phyloP scores from a whole-genome alignment of 164 flowering plant species.

The Magnolia changhungtana region DNA sequence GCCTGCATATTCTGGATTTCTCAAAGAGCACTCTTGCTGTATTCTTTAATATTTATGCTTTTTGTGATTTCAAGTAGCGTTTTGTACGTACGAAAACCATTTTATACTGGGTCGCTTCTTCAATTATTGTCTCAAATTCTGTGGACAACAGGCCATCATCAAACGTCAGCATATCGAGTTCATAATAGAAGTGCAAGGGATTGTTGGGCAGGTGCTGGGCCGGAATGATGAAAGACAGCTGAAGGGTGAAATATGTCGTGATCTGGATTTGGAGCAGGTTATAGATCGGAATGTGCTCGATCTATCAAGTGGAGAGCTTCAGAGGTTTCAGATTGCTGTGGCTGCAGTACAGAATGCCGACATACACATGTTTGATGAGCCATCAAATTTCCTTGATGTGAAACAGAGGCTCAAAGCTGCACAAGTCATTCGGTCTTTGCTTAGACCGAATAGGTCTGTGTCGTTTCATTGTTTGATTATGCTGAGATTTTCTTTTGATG shows the following conservation, averaged over 20 bases:
- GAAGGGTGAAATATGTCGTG: slow-evolving; percentile 67
- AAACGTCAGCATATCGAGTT: slow-evolving; percentile 98
- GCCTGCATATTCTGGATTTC: too few species aligned
- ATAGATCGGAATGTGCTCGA: slow-evolving; percentile 92
- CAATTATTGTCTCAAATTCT: neutral
- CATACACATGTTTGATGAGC: slow-evolving; percentile 98
- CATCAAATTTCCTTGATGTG: slow-evolving; percentile 98
- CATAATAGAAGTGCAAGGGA: slow-evolving; percentile 92
- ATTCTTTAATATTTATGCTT: too few species aligned
- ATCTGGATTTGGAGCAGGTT: slow-evolving; percentile 88
- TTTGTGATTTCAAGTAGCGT: too few species aligned
- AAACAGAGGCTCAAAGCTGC: slow-evolving; percentile 99
- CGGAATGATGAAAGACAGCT: slow-evolving; percentile 87
- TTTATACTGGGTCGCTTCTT: neutral
- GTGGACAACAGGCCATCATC: slow-evolving; percentile 65
- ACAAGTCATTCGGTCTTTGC: slow-evolving; percentile 87
- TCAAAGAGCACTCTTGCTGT: too few species aligned
- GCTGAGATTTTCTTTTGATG: too few species aligned
- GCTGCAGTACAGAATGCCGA: slow-evolving; percentile 93
- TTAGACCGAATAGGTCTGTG: slow-evolving; percentile 73
- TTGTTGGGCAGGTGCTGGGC: slow-evolving; percentile 92
- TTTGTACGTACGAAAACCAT: neutral
- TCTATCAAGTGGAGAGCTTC: slow-evolving; percentile 98
- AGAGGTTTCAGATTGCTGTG: slow-evolving; percentile 97
- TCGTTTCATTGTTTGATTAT: neutral